Conservation (phyloP, 129 eudicot genomes). For the Silybum marianum region DNA sequence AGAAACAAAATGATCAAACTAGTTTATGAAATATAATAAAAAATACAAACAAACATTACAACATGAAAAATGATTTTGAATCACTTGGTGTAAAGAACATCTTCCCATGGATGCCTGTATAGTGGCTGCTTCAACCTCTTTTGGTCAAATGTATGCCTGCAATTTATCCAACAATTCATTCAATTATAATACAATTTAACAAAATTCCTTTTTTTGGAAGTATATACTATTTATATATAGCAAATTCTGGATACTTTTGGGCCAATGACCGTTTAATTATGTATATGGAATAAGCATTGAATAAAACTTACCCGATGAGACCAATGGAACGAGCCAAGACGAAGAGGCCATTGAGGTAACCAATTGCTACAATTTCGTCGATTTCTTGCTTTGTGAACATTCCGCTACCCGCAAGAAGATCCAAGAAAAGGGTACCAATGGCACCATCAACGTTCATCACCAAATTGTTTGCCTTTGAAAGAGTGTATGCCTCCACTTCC, state of each 20-base stretch:
- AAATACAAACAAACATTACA: conserved; percentile 27
- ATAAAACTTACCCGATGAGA: conserved; percentile 83
- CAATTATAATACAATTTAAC: neutral
- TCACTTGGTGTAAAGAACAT: conserved; percentile 97
- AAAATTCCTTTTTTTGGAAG: neutral
- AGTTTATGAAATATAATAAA: neutral
- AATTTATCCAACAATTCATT: conserved; percentile 7
- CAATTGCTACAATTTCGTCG: conserved; percentile 88
- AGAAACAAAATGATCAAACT: neutral
- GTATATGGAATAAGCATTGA: neutral
- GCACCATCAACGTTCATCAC: conserved; percentile 98
- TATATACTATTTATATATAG: no score
- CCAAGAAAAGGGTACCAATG: conserved; percentile 94
- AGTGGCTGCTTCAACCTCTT: conserved; percentile 99
- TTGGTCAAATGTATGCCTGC: conserved; percentile 97
- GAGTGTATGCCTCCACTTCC: conserved; percentile 91
- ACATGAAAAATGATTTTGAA: conserved; percentile 8
- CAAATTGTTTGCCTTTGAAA: conserved; percentile 89
- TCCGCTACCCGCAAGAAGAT: conserved; percentile 95
- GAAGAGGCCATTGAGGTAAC: conserved; percentile 94
- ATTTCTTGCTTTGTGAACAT: conserved; percentile 97
- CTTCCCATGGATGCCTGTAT: conserved; percentile 99
- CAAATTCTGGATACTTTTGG: neutral
- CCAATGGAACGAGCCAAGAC: conserved; percentile 98
- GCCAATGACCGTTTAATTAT: neutral